phyloP scores from a whole-genome alignment of 371 early-diverging fungal species.

The Actinomortierella ambigua region DNA sequence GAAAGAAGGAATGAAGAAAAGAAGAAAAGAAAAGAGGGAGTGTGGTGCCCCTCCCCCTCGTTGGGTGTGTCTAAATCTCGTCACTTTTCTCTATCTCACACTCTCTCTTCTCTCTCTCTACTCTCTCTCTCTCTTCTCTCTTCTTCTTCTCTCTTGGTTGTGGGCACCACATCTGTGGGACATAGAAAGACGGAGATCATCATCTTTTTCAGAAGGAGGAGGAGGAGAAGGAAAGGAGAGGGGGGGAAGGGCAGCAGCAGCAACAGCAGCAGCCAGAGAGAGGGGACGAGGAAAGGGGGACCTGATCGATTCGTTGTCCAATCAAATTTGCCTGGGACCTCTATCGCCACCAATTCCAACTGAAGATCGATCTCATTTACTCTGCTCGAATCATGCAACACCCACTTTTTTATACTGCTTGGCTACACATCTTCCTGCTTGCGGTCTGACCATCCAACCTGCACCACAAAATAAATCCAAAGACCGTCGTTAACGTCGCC shows the following conservation, averaged over 20 bases:
- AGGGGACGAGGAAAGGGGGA: too few relatives aligned
- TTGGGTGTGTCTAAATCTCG: too few relatives aligned
- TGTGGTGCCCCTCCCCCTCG: not conserved
- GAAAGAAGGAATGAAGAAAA: not conserved
- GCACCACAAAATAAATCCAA: constrained; percentile 46
- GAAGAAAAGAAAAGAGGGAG: not conserved
- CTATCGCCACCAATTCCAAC: too few relatives aligned
- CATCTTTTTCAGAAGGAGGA: not conserved
- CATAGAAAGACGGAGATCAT: not conserved
- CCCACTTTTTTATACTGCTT: not conserved
- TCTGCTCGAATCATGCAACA: not conserved
- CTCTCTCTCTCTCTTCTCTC: constrained; percentile 3
- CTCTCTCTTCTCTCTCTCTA: not conserved
- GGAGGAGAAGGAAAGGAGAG: not conserved
- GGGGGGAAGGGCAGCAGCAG: too few relatives aligned
- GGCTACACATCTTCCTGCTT: constrained; percentile 12
- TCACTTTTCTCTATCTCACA: not conserved
- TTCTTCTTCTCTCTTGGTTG: not conserved
- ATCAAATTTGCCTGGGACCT: too few relatives aligned
- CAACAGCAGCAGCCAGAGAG: too few relatives aligned
- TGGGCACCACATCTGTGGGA: not conserved
- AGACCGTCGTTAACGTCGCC: constrained; percentile 21
- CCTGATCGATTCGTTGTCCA: too few relatives aligned
- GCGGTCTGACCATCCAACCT: constrained; percentile 43
- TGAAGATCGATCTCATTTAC: too few relatives aligned